Evolutionary conservation across 768 basidiomycete genomes (phyloP).

Genomic region (Suillus americanus): DNA sequence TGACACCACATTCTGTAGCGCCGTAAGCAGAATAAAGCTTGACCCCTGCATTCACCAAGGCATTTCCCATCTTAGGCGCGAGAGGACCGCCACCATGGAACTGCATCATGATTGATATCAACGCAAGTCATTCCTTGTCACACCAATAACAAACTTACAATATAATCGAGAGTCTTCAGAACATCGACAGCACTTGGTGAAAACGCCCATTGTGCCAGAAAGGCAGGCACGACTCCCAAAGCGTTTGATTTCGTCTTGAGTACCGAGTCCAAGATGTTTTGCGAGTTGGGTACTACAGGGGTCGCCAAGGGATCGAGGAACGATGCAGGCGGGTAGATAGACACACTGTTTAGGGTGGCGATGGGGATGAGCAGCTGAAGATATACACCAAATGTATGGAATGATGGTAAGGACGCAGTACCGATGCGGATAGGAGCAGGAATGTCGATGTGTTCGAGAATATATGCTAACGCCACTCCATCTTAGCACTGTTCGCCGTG

Average conservation of each 20-base stretch:
- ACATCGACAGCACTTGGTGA: slow-evolving; percentile 23
- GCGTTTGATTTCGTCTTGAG: too few species aligned
- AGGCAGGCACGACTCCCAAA: too few species aligned
- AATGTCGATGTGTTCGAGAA: slow-evolving; percentile 1
- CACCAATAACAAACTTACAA: slow-evolving; percentile 25
- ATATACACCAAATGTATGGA: slow-evolving; percentile 22
- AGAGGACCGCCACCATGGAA: too few species aligned
- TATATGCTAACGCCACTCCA: slow-evolving; percentile 1
- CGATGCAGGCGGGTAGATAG: too few species aligned
- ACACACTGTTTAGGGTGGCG: too few species aligned
- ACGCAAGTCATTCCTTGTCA: too few species aligned
- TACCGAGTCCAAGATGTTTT: too few species aligned
- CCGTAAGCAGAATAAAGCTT: slow-evolving; percentile 29
- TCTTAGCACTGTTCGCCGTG: background rate
- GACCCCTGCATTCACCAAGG: background rate
- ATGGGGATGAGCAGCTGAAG: too few species aligned
- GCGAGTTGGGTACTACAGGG: too few species aligned
- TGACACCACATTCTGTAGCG: slow-evolving; percentile 28
- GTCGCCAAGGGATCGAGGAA: too few species aligned
- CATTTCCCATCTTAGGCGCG: too few species aligned
- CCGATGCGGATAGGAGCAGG: slow-evolving; percentile 17
- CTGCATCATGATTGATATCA: too few species aligned
- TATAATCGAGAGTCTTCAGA: slow-evolving; percentile 22
- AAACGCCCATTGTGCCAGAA: slow-evolving; percentile 22
- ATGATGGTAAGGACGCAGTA: slow-evolving; percentile 27